Conservation (phyloP, 225 moss, liverwort and hornwort genomes). For the Antitrichia curtipendula region DNA sequence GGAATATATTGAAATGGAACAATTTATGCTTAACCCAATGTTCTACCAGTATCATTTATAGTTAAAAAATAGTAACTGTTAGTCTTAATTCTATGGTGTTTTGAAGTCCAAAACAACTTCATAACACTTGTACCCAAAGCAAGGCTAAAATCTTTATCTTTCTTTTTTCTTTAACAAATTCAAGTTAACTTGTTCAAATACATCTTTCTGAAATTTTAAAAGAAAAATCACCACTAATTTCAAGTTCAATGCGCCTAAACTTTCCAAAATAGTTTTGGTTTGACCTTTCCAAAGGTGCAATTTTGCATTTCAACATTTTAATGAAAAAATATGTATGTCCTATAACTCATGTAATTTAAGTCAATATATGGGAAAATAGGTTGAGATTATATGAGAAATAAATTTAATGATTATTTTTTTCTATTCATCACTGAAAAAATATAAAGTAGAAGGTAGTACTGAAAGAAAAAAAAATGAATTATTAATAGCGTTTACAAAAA, state of each 20-base stretch:
- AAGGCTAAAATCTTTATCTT: not conserved
- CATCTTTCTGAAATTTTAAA: too few species aligned
- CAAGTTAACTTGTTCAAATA: not conserved
- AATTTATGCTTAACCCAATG: not conserved
- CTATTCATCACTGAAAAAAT: not conserved
- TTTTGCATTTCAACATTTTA: not conserved
- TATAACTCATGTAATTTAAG: not conserved
- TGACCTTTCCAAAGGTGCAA: not conserved
- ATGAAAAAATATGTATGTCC: too few species aligned
- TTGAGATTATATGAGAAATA: not conserved
- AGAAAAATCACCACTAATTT: fast-evolving
- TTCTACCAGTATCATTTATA: not conserved
- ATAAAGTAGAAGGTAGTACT: not conserved
- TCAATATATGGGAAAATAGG: too few species aligned
- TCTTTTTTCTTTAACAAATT: not conserved
- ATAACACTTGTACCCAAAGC: too few species aligned
- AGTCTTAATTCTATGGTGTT: fast-evolving
- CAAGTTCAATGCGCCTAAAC: not conserved
- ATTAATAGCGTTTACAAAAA: not conserved
- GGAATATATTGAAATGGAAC: not conserved
- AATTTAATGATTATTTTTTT: not conserved
- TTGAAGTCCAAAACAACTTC: fast-evolving
- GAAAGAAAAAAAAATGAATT: not conserved
- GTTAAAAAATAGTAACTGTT: not conserved
- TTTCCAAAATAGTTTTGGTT: not conserved